Evolutionary conservation across 805 yeast species (phyloP), one percentile per base, ranked within the genome.

Genomic region (Lipomyces spencermartinsiae): DNA sequence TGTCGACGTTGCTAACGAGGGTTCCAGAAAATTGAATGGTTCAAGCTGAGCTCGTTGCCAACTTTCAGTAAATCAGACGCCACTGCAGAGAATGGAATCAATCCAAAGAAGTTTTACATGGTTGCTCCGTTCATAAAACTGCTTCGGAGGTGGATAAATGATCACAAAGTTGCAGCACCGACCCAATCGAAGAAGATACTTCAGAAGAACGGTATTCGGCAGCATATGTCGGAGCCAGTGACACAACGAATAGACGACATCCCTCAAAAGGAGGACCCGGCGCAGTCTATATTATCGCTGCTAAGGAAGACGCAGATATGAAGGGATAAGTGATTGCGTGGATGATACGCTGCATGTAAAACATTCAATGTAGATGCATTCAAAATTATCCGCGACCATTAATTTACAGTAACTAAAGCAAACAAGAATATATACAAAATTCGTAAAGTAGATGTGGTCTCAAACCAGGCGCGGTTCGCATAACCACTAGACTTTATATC

Each of bases 111-210:
- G 51, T 80, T 73, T 62, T 79, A 74, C 74, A 71, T 78, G 77
- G 80, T 80, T 7, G 77, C 79, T 0, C 80, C 82, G 34, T 81
- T 81, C 65, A 70, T 80, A 71, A 67, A 73, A 8, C 79, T 74
- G 22, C 73, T 80, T 43, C 70, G 73, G 35, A 73, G 75, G 60
- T 80, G 76, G 73, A 74, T 78, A 62, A 66, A 73, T 58, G 71
- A 68, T 65, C 72, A 74, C 29, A 73, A 43, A 43, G 49, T n/a
- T 22, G 49, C 49, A 22, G 49, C 49, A 43, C 49, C 49, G 10
- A 43, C 22, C 3, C 49, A 16, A 43, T 0, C 49, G 19, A 43
- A 43, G n/a, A 16, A 0, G 6, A 5, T 43, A 16, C 49, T 43
- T 43, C 49, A 16, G 49, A 43, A 43, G 22, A 43, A 43, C 1